Conservation (phyloP, 2,329 filamentous ascomycete genomes). For the Ophiostoma triangulosporum region DNA sequence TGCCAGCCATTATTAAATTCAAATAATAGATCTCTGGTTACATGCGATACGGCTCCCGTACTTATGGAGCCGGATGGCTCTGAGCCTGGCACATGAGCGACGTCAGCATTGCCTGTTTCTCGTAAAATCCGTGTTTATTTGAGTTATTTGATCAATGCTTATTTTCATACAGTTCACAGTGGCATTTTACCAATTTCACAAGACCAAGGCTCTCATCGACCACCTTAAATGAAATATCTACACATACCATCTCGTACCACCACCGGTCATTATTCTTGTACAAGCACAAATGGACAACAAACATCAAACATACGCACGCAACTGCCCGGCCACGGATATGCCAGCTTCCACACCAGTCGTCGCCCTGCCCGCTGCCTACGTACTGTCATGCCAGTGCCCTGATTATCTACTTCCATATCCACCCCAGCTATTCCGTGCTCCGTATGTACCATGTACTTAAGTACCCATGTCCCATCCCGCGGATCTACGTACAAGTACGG, state of each 20-base stretch:
- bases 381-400: neutral
- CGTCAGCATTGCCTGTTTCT: neutral
- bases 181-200: too few relatives aligned
- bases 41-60: neutral
- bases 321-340: neutral
- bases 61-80: neutral
- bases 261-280: neutral
- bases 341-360: neutral
- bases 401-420: neutral
- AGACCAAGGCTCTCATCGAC: too few relatives aligned
- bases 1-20: neutral
- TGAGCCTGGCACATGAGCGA: neutral
- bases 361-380: too few relatives aligned
- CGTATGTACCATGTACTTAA: neutral
- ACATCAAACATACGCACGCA: conserved; percentile 1
- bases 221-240: too few relatives aligned
- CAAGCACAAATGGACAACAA: neutral
- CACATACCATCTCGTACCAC: neutral
- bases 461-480: neutral
- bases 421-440: too few relatives aligned
- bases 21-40: neutral
- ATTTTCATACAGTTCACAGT: too few relatives aligned
- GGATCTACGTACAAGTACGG: neutral
- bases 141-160: too few relatives aligned
- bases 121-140: neutral